phyloP scores from a whole-genome alignment of 116 monocot species.

The Iris pallida region DNA sequence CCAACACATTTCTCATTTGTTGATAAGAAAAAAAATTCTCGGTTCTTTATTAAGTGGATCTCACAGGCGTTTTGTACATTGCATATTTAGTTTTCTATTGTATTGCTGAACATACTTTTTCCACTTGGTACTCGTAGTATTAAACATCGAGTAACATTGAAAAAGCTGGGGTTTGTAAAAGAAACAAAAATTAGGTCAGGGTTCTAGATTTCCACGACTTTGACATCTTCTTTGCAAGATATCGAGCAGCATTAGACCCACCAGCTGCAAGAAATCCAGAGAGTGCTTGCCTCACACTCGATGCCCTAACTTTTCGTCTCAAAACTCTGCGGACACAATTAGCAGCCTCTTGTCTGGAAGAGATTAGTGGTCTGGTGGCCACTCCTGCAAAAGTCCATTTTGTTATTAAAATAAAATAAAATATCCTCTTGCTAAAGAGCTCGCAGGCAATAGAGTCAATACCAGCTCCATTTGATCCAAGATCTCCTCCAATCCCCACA shows the following conservation, averaged over 20 bases:
- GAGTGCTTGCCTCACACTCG: constrained; percentile 71
- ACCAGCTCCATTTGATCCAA: constrained; percentile 15
- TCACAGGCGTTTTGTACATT: too few relatives aligned
- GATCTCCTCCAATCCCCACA: constrained; percentile 1
- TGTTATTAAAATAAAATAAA: not conserved
- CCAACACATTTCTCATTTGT: too few relatives aligned
- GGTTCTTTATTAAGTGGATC: too few relatives aligned
- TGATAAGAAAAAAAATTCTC: too few relatives aligned
- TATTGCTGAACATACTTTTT: too few relatives aligned
- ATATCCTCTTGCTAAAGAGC: not conserved
- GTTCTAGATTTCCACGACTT: constrained; percentile 77
- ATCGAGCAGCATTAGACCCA: constrained; percentile 59
- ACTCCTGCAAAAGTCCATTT: constrained; percentile 22
- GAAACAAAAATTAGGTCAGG: too few relatives aligned
- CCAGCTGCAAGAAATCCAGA: constrained; percentile 74
- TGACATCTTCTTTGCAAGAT: constrained; percentile 68
- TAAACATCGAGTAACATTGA: too few relatives aligned
- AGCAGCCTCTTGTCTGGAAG: constrained; percentile 57
- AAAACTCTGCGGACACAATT: constrained; percentile 40
- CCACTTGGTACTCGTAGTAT: too few relatives aligned
- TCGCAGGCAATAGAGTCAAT: not conserved
- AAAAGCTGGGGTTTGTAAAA: too few relatives aligned
- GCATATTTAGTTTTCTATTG: too few relatives aligned
- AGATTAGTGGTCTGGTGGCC: constrained; percentile 10
- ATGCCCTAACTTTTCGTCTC: constrained; percentile 53